Conservation (phyloP, 495 filamentous ascomycete species). For the Hyaloscypha finlandica region DNA sequence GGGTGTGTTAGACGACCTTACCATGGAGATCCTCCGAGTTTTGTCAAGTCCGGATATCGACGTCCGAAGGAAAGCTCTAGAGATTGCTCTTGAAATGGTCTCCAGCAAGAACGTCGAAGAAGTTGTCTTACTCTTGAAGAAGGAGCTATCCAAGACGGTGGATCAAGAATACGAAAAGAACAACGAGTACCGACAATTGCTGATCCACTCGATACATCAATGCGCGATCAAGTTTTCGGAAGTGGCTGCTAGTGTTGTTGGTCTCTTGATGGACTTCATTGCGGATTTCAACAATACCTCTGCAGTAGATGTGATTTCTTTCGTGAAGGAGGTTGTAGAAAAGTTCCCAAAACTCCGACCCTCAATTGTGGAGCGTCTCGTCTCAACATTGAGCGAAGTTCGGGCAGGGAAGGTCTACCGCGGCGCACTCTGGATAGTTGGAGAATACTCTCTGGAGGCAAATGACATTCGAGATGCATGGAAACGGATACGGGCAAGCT, state of each 20-base stretch:
- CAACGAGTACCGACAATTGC: conserved; percentile 90
- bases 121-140: conserved; percentile 93
- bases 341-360: conserved; percentile 90
- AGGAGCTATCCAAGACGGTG: conserved; percentile 95
- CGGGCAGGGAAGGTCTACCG: conserved; percentile 97
- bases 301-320: conserved; percentile 95
- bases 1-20: conserved; percentile 89
- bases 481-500: conserved; percentile 90
- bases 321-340: conserved; percentile 99
- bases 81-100: conserved; percentile 94
- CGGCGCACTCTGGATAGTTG: conserved; percentile 95
- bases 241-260: conserved; percentile 94
- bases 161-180: conserved; percentile 99
- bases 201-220: conserved; percentile 96
- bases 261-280: conserved; percentile 98
- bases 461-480: conserved; percentile 95
- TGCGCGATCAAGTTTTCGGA: conserved; percentile 99
- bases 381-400: conserved; percentile 89
- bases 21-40: conserved; percentile 98
- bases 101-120: conserved; percentile 99
- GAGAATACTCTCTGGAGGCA: conserved; percentile 93
- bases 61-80: conserved; percentile 88
- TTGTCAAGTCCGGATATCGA: conserved; percentile 95
- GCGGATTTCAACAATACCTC: conserved; percentile 97
- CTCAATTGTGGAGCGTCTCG: conserved; percentile 84